Base-by-base conservation (phyloP, 768 basidiomycete species). In the Termitomyces sp. region DNA sequence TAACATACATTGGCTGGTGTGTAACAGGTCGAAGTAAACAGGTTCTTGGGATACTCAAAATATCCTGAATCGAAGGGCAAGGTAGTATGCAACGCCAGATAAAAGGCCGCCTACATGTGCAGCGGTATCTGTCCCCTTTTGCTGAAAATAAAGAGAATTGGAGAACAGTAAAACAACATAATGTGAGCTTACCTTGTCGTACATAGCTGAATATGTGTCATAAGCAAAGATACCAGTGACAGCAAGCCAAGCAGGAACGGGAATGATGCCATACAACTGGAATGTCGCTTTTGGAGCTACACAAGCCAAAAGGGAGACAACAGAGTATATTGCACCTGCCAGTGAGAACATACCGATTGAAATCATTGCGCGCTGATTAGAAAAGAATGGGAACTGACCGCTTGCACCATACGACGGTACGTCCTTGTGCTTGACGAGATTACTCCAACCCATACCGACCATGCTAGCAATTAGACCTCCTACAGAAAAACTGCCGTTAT, bases 241-340 rank as follows among this genome's bases (percentile, higher is more conserved):
- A 47, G 81, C 81, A 3, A 80, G 75, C 89, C 89, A 94, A 0
- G 90, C 90, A 0, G 92, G 90, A 56, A 89, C 75, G 25, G 91
- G 92, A 25, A 92, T 72, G 62, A 92, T 82, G 34, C 84, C 88
- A 69, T 90, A 94, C 42, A 94, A 69, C 8, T 79, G 72, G 67
- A 94, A 89, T 1, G 75, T 85, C 63, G 83, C 75, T 16, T 63
- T 81, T 5, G 92, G 92, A 14, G 82, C 83, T 1, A 82, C 71
- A 67, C 85, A 89, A 5, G 90, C 89, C 49, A 90, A 83, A 68
- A 87, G 81, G 4, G 89, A 82, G n/a, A 89, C 70, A 27, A 83
- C 71, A 4, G 87, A 82, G 68, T 85, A 89, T 47, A 90, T 82
- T 12, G 90, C 86, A 55, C 87, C 90, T 88, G n/a, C n/a, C n/a